Conservation (phyloP, 371 early-diverging fungal species). For the Paraphysoderma sedebokerense region DNA sequence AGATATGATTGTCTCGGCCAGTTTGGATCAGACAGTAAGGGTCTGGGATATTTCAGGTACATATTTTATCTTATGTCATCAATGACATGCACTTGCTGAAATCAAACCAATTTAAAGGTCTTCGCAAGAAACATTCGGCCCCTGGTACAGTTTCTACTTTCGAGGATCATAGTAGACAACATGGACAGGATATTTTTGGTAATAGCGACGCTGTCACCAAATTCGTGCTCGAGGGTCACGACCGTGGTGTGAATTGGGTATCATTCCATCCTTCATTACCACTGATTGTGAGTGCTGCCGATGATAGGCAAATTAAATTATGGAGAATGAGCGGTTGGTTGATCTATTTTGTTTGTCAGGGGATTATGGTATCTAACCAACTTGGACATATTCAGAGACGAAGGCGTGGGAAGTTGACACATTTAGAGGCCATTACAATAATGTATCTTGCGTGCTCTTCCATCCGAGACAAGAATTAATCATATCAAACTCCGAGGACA, state of each 20-base stretch:
- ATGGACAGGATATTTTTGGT: constrained; percentile 44
- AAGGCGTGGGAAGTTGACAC: constrained; percentile 97
- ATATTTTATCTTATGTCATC: constrained; percentile 1
- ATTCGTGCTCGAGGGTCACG: constrained; percentile 97
- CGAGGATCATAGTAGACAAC: neutral
- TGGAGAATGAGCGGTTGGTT: constrained; percentile 88
- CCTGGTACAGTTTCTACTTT: constrained; percentile 9
- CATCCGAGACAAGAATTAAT: constrained; percentile 87
- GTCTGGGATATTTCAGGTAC: constrained; percentile 95
- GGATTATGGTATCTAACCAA: neutral
- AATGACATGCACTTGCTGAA: neutral
- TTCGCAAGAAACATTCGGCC: constrained; percentile 58
- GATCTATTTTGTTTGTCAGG: neutral
- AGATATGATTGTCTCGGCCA: constrained; percentile 88
- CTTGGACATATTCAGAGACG: constrained; percentile 32
- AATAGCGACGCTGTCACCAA: constrained; percentile 89
- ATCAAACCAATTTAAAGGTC: constrained; percentile 35
- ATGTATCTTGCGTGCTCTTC: constrained; percentile 84
- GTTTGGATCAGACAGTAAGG: constrained; percentile 95
- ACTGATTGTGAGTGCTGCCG: constrained; percentile 89
- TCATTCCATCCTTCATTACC: constrained; percentile 86
- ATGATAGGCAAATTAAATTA: constrained; percentile 95
- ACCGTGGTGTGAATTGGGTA: constrained; percentile 98
- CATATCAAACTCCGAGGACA: constrained; percentile 90
- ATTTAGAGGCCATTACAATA: constrained; percentile 95